Percentiles rank a stretch among this genome's conserved stretches.
These are phyloP conservation scores for Ilyonectria robusta DNA, from an alignment of 2,329 filamentous ascomycete species.

Conservation along the genomic window DNA sequence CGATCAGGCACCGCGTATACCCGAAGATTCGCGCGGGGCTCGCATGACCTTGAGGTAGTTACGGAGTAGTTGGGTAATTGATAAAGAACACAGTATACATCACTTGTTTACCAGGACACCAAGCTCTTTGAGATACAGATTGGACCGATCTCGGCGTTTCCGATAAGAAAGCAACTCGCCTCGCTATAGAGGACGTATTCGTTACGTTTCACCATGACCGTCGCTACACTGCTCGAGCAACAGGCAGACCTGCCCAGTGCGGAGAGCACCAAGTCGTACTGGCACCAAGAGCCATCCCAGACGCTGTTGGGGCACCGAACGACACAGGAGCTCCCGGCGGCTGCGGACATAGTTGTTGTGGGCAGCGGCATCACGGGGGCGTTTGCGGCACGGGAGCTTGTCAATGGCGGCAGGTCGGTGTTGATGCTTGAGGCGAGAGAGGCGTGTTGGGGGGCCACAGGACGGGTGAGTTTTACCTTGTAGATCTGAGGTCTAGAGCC, in stretches of 20 bases:
- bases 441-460: slow-evolving; percentile 87
- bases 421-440: slow-evolving; percentile 84
- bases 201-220: slow-evolving; percentile 49
- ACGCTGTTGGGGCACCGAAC: slow-evolving; percentile 77
- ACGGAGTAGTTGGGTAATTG: neutral
- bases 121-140: neutral
- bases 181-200: neutral
- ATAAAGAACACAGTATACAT: neutral
- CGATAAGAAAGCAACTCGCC: neutral
- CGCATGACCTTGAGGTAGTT: slow-evolving; percentile 11
- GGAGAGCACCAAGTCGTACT: slow-evolving; percentile 77
- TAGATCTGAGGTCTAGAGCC: neutral
- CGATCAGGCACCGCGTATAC: neutral
- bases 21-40: slow-evolving; percentile 23
- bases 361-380: slow-evolving; percentile 85
- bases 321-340: slow-evolving; percentile 72
- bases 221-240: slow-evolving; percentile 47
- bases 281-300: slow-evolving; percentile 78
- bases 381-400: slow-evolving; percentile 77
- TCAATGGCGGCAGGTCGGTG: slow-evolving; percentile 66
- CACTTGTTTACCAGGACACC: neutral
- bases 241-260: slow-evolving; percentile 72
- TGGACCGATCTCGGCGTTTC: neutral
- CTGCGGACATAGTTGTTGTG: slow-evolving; percentile 78
- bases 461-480: slow-evolving; percentile 70